Conservation (phyloP, 2,329 filamentous ascomycete genomes). For the Onygena corvina region DNA sequence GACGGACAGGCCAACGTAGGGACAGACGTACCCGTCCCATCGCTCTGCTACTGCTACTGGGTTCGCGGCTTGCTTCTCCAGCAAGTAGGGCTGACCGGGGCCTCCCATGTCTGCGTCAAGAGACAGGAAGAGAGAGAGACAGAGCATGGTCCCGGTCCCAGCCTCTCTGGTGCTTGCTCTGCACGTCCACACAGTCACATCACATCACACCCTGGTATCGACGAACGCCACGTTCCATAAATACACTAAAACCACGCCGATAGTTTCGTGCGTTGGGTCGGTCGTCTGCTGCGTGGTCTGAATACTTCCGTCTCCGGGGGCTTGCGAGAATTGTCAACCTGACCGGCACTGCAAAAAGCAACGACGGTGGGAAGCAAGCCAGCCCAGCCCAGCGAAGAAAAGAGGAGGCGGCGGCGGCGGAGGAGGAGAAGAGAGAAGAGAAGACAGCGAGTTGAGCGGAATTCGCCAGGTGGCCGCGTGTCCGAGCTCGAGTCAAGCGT, state of each 20-base stretch:
- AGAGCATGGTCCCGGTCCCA: slow-evolving; percentile 3
- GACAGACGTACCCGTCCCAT: neutral
- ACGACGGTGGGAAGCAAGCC: neutral
- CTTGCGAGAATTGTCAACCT: neutral
- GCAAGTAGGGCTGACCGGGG: slow-evolving; percentile 5
- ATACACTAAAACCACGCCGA: slow-evolving; percentile 6
- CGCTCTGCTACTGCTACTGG: too few relatives aligned
- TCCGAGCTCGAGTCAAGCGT: neutral
- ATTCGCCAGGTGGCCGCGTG: neutral
- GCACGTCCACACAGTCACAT: neutral
- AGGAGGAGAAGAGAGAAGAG: neutral
- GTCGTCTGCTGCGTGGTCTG: neutral
- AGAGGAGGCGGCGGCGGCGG: too few relatives aligned
- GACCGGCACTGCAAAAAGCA: slow-evolving; percentile 1
- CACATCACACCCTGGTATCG: neutral
- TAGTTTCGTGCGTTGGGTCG: neutral
- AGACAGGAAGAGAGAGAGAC: neutral
- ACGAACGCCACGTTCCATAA: slow-evolving; percentile 4
- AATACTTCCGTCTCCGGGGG: neutral
- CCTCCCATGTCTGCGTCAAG: neutral
- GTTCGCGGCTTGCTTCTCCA: neutral
- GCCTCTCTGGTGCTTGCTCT: neutral
- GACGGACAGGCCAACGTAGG: neutral
- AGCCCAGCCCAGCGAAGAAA: neutral
- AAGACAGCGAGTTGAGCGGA: neutral